Percentiles rank a stretch among this genome's conserved stretches.
These are phyloP conservation scores for Calonectria pseudoturangicola DNA, from an alignment of 2,329 filamentous ascomycete species.

Conservation along the genomic window DNA sequence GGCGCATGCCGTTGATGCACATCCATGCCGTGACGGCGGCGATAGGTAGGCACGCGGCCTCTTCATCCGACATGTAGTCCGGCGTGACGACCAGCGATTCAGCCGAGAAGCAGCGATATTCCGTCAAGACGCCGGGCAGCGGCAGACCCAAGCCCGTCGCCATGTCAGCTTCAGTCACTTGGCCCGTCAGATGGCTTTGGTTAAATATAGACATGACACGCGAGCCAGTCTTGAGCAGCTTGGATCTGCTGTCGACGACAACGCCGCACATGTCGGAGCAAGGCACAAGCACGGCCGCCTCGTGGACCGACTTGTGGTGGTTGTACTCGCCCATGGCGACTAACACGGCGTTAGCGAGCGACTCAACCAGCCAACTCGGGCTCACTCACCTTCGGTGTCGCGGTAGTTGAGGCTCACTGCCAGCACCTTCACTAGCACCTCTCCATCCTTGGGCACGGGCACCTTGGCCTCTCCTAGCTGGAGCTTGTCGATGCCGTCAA, in stretches of 20 bases:
- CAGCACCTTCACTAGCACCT: slow-evolving; percentile 70
- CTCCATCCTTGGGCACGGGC: slow-evolving; percentile 68
- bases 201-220: slow-evolving; percentile 81
- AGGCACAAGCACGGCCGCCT: slow-evolving; percentile 71
- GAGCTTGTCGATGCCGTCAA: slow-evolving; percentile 75
- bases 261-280: slow-evolving; percentile 83
- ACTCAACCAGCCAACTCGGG: not conserved
- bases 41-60: slow-evolving; percentile 77
- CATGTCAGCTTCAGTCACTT: slow-evolving; percentile 74
- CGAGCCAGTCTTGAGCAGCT: slow-evolving; percentile 72
- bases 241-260: slow-evolving; percentile 67
- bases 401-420: slow-evolving; percentile 70
- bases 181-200: slow-evolving; percentile 74
- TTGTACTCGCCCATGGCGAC: slow-evolving; percentile 80
- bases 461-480: slow-evolving; percentile 65
- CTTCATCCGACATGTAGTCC: slow-evolving; percentile 73
- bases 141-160: slow-evolving; percentile 76
- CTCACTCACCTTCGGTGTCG: slow-evolving; percentile 66
- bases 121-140: slow-evolving; percentile 72
- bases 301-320: slow-evolving; percentile 74
- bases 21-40: slow-evolving; percentile 80
- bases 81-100: slow-evolving; percentile 74
- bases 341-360: slow-evolving; percentile 52
- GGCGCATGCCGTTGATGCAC: slow-evolving; percentile 76
- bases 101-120: slow-evolving; percentile 76